A percentile compares a stretch with the other conserved stretches of the same genome.
These are phyloP conservation scores for Eucalyptus pauciflora DNA, from an alignment of 345 rosid species.

Conservation along the genomic window DNA sequence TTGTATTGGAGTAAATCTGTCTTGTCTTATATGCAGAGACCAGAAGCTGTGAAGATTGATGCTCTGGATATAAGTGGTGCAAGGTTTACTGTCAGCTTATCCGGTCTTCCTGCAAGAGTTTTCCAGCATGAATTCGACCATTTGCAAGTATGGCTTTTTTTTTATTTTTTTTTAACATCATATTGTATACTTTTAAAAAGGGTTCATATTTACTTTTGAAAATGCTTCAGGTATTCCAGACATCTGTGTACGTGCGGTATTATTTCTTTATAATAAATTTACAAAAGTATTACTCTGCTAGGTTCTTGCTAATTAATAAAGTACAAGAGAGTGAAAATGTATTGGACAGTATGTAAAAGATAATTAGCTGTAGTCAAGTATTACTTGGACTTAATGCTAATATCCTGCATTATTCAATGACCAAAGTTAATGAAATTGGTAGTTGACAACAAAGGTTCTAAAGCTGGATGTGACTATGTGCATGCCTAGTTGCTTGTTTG, in stretches of 20 bases:
- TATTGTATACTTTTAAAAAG: not conserved
- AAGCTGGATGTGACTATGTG: not conserved
- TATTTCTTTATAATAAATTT: not conserved
- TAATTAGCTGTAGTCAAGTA: not conserved
- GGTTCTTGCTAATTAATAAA: not conserved
- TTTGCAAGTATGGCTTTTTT: constrained; percentile 44
- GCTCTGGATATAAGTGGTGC: constrained; percentile 69
- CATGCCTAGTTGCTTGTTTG: not conserved
- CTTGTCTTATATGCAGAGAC: constrained; percentile 46
- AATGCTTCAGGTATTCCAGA: not conserved
- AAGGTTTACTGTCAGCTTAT: constrained; percentile 52
- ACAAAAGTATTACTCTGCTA: not conserved
- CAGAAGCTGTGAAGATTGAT: constrained; percentile 83
- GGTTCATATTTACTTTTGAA: not conserved
- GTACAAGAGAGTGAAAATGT: not conserved
- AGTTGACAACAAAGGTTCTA: not conserved
- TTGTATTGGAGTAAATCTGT: not conserved
- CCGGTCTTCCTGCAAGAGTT: constrained; percentile 78
- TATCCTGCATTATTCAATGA: not conserved
- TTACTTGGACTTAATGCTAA: not conserved
- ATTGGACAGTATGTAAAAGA: not conserved
- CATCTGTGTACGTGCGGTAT: not conserved
- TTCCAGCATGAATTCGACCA: constrained; percentile 98
- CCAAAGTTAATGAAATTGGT: not conserved
- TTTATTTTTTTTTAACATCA: not conserved